Conservation (phyloP, 768 basidiomycete species). For the Zangia roseola region DNA sequence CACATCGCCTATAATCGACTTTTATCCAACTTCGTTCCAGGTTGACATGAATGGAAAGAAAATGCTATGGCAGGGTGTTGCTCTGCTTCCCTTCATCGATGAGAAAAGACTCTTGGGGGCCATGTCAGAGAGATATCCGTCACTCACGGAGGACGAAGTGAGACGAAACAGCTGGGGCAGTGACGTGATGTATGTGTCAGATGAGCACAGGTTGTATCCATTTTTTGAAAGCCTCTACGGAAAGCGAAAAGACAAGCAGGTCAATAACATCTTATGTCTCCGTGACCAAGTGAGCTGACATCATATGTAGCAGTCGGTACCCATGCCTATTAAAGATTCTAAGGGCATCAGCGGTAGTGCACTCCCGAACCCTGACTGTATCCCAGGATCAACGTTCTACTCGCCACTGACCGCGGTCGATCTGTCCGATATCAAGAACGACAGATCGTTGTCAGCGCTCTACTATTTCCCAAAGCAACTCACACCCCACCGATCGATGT, state of each 20-base stretch:
- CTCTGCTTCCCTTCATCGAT: slow-evolving; percentile 94
- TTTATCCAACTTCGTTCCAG: slow-evolving; percentile 89
- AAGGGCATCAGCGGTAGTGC: slow-evolving; percentile 80
- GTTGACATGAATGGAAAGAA: slow-evolving; percentile 99
- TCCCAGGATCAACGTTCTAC: slow-evolving; percentile 90
- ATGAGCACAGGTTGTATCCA: slow-evolving; percentile 84
- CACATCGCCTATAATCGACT: slow-evolving; percentile 92
- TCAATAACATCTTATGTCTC: slow-evolving; percentile 35
- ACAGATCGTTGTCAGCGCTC: slow-evolving; percentile 81
- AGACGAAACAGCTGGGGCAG: slow-evolving; percentile 83
- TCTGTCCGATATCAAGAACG: slow-evolving; percentile 80
- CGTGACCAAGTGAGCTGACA: slow-evolving; percentile 12
- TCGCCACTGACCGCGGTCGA: slow-evolving; percentile 61
- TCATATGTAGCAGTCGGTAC: slow-evolving; percentile 56
- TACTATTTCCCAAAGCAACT: slow-evolving; percentile 90
- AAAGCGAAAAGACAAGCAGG: slow-evolving; percentile 77
- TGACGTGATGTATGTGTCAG: slow-evolving; percentile 77
- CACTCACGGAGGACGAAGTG: slow-evolving; percentile 79
- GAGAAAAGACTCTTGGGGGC: slow-evolving; percentile 77
- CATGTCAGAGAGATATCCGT: slow-evolving; percentile 64
- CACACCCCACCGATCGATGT: slow-evolving; percentile 78
- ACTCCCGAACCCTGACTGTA: slow-evolving; percentile 80
- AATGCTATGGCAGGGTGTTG: slow-evolving; percentile 99
- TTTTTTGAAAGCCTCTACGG: slow-evolving; percentile 88
- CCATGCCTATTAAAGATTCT: slow-evolving; percentile 66